phyloP scores from a whole-genome alignment of 2,329 filamentous ascomycete genomes.

The Tolypocladium ovalisporum region DNA sequence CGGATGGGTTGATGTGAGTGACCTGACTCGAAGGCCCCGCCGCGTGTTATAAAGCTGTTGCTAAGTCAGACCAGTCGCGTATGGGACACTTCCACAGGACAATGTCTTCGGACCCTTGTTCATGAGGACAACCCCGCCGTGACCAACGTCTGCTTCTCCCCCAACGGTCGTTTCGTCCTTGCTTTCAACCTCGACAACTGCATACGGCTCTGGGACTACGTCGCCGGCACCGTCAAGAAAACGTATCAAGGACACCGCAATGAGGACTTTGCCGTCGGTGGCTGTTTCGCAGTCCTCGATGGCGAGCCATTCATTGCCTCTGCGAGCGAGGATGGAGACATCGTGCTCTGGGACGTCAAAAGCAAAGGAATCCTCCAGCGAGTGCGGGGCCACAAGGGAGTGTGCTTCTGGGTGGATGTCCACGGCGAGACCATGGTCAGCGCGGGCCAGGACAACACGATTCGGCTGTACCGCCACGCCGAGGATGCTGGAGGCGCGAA shows the following conservation, averaged over 20 bases:
- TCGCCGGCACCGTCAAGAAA: conserved; percentile 83
- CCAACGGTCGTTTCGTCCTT: conserved; percentile 86
- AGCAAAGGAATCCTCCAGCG: conserved; percentile 74
- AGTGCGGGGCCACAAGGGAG: conserved; percentile 38
- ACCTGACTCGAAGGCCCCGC: conserved; percentile 1
- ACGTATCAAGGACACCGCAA: conserved; percentile 94
- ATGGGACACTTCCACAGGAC: conserved; percentile 92
- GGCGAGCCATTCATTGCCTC: conserved; percentile 56
- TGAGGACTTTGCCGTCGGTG: conserved; percentile 70
- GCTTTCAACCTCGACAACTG: conserved; percentile 87
- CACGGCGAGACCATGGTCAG: conserved; percentile 45
- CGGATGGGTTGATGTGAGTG: conserved; percentile 75
- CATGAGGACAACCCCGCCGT: conserved; percentile 94
- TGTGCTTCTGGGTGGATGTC: conserved; percentile 57
- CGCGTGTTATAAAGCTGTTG: neutral
- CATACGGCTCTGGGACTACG: conserved; percentile 90
- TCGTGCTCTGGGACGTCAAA: conserved; percentile 84
- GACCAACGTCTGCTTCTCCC: conserved; percentile 80
- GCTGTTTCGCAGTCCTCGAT: conserved; percentile 59
- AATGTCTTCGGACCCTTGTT: conserved; percentile 88
- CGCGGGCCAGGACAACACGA: conserved; percentile 42
- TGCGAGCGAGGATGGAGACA: conserved; percentile 77
- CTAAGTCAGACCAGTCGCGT: conserved; percentile 48
- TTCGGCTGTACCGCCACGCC: conserved; percentile 36
- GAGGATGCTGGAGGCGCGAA: conserved; percentile 9